Percentiles rank a stretch among this genome's conserved stretches.
These are phyloP conservation scores for Tardiomyces depauwii DNA, from an alignment of 1,139 yeast genomes.

Conservation along the genomic window DNA sequence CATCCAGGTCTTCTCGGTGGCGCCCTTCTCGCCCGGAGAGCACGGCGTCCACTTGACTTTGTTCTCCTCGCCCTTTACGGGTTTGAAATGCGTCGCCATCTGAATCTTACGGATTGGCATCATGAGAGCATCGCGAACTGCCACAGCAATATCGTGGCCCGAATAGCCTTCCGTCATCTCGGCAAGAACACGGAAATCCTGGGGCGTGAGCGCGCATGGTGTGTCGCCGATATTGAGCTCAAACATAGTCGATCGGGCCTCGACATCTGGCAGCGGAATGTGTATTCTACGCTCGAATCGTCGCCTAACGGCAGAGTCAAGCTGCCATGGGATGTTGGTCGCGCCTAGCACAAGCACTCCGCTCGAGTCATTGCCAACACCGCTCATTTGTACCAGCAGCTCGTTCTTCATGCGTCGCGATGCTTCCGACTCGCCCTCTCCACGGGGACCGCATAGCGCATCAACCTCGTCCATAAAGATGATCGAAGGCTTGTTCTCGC, in stretches of 20 bases:
- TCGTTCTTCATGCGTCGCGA: slow-evolving; percentile 94
- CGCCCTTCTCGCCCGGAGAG: slow-evolving; percentile 88
- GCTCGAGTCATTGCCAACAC: slow-evolving; percentile 88
- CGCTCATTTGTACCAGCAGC: slow-evolving; percentile 94
- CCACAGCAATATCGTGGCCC: slow-evolving; percentile 95
- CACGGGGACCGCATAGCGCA: slow-evolving; percentile 96
- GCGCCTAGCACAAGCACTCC: slow-evolving; percentile 97
- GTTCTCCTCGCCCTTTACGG: slow-evolving; percentile 25
- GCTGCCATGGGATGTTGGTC: slow-evolving; percentile 97
- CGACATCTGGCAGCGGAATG: slow-evolving; percentile 86
- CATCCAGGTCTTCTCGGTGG: slow-evolving; percentile 88
- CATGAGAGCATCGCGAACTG: slow-evolving; percentile 95
- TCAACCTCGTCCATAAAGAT: slow-evolving; percentile 97
- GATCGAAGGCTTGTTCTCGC: slow-evolving; percentile 81
- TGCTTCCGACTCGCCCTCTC: slow-evolving; percentile 97
- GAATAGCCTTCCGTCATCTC: slow-evolving; percentile 96
- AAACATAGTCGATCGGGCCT: slow-evolving; percentile 88
- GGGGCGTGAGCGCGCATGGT: slow-evolving; percentile 64
- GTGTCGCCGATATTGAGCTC: slow-evolving; percentile 86
- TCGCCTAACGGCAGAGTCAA: slow-evolving; percentile 95
- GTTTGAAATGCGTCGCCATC: slow-evolving; percentile 89
- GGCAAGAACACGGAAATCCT: slow-evolving; percentile 69
- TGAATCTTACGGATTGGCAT: slow-evolving; percentile 95
- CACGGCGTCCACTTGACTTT: slow-evolving; percentile 67
- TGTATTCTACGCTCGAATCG: slow-evolving; percentile 92